Evolutionary conservation across 2,329 filamentous ascomycete species (phyloP).

Genomic region (Fusarium chuoi): DNA sequence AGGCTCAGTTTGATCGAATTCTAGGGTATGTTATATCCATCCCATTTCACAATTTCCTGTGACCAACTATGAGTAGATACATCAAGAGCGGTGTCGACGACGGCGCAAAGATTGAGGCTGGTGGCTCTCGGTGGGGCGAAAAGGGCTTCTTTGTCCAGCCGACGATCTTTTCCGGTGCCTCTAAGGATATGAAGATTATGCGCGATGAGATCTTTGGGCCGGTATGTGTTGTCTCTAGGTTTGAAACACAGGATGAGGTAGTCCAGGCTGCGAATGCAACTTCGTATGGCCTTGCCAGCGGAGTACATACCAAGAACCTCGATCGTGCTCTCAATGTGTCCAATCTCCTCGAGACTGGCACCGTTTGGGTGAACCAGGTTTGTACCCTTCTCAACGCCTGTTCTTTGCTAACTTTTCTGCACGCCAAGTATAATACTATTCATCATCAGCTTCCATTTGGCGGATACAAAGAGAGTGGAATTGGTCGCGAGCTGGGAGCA

Average conservation of each 20-base stretch:
- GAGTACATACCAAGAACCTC: not conserved
- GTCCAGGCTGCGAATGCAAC: fast-evolving
- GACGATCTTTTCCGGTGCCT: not conserved
- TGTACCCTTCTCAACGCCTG: fast-evolving
- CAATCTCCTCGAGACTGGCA: not conserved
- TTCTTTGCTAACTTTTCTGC: fast-evolving
- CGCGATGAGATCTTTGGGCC: not conserved
- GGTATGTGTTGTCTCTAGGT: fast-evolving
- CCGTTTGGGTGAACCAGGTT: not conserved
- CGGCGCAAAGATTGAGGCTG: not conserved
- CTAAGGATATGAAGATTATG: not conserved
- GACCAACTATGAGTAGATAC: not conserved
- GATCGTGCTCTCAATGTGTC: not conserved
- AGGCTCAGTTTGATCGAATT: not conserved
- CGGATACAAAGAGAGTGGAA: not conserved
- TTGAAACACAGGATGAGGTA: not conserved
- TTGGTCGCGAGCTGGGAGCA: not conserved
- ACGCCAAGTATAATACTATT: not conserved
- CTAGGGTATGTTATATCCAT: not conserved
- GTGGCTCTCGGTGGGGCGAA: not conserved
- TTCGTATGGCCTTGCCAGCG: not conserved
- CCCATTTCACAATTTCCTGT: fast-evolving
- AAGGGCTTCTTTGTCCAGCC: not conserved
- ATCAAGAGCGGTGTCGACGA: not conserved
- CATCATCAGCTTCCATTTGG: not conserved